A percentile compares a stretch with the other conserved stretches of the same genome.
These are phyloP conservation scores for Ustilago bromivora DNA, from an alignment of 1,284 basidiomycete genomes.

Conservation along the genomic window DNA sequence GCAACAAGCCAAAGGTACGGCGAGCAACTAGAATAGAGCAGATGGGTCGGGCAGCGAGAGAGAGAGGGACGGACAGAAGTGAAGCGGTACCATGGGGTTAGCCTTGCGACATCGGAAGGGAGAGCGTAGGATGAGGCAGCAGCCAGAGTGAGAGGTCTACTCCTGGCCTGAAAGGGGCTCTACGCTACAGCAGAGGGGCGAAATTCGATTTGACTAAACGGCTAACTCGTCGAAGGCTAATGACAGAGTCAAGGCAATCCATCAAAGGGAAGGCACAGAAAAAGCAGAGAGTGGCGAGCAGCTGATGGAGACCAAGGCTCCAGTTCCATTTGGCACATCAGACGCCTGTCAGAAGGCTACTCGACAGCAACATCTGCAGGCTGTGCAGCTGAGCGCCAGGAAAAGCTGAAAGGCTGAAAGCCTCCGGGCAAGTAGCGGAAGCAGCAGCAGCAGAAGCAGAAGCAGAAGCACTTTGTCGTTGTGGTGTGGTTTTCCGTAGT, in stretches of 20 bases:
- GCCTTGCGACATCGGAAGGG: not conserved
- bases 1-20: not conserved
- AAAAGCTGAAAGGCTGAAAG: not conserved
- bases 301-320: not conserved
- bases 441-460: not conserved
- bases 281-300: not conserved
- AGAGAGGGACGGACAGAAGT: not conserved
- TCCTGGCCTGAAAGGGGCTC: not conserved
- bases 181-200: not conserved
- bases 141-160: not conserved
- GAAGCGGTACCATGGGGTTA: not conserved
- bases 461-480: not conserved
- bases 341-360: constrained; percentile 7
- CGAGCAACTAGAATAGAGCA: not conserved
- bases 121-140: not conserved
- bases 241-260: not conserved
- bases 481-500: no score
- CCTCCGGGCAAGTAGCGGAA: no score
- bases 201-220: not conserved
- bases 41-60: not conserved
- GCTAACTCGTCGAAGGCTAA: not conserved
- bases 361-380: not conserved
- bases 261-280: constrained; percentile 1
- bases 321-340: not conserved
- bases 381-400: not conserved